Conservation (phyloP, 2,329 filamentous ascomycete species). For the Monosporascus sp. region DNA sequence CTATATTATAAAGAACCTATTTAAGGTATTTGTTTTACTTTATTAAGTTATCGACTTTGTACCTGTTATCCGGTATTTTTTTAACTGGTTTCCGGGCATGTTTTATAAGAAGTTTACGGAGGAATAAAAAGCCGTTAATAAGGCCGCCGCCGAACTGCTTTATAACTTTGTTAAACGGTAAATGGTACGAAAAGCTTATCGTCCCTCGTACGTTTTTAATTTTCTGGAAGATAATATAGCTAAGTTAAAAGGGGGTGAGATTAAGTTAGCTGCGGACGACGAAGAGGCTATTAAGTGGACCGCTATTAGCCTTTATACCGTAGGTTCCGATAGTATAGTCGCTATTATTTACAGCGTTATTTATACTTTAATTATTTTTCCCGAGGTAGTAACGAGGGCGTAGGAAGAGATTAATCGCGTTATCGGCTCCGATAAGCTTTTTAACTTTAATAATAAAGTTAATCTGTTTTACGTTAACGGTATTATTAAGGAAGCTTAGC, state of each 20-base stretch:
- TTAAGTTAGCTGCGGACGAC: neutral
- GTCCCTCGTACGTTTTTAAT: constrained; percentile 11
- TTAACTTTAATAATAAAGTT: constrained; percentile 16
- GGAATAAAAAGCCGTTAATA: constrained; percentile 7
- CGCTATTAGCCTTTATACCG: constrained; percentile 15
- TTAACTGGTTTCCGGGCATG: constrained; percentile 23
- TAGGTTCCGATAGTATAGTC: constrained; percentile 20
- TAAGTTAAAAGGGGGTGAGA: neutral
- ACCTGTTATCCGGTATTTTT: constrained; percentile 8
- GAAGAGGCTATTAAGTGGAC: constrained; percentile 14
- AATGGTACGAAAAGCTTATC: constrained; percentile 9
- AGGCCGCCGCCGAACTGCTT: constrained; percentile 12
- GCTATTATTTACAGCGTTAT: neutral
- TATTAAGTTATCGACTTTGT: neutral
- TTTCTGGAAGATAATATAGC: constrained; percentile 4
- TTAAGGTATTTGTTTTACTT: constrained; percentile 20
- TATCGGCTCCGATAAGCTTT: constrained; percentile 23
- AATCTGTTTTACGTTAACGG: constrained; percentile 22
- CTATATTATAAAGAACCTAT: constrained; percentile 16
- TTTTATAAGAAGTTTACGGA: constrained; percentile 17
- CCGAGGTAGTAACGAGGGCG: constrained; percentile 37
- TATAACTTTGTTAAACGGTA: constrained; percentile 15
- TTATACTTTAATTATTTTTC: constrained; percentile 34
- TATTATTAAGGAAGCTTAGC: constrained; percentile 17
- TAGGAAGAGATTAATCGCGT: constrained; percentile 27